These are phyloP conservation scores for Melastoma candidum DNA, from an alignment of 441 rosid genomes.

Conservation along the genomic window DNA sequence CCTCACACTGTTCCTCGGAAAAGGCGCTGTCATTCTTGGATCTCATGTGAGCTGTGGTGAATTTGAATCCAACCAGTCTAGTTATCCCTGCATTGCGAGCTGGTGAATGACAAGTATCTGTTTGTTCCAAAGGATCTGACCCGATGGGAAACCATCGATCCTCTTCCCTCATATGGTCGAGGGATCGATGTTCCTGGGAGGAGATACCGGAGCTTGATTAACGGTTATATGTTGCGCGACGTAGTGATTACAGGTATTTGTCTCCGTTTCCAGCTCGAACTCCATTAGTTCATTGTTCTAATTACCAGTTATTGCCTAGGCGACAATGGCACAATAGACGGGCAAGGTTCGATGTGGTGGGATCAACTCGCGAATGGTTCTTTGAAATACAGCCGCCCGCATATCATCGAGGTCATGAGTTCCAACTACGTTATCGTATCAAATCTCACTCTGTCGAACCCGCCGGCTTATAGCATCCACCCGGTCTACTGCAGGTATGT, in stretches of 20 bases:
- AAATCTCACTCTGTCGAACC: slow-evolving; percentile 66
- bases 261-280: background rate
- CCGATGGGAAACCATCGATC: slow-evolving; percentile 68
- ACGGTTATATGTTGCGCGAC: slow-evolving; percentile 59
- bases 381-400: slow-evolving; percentile 80
- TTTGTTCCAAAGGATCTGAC: slow-evolving; percentile 46
- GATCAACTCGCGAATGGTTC: slow-evolving; percentile 49
- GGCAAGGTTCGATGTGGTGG: slow-evolving; percentile 93
- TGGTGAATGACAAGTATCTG: slow-evolving; percentile 8
- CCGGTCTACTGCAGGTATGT: slow-evolving; percentile 81
- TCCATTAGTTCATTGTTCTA: slow-evolving; percentile 3
- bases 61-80: background rate
- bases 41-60: slow-evolving; percentile 42
- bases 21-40: slow-evolving; percentile 79
- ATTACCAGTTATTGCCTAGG: slow-evolving; percentile 30
- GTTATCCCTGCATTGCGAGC: background rate
- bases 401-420: slow-evolving; percentile 60
- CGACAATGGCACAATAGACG: slow-evolving; percentile 84
- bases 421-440: slow-evolving; percentile 55
- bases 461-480: slow-evolving; percentile 79
- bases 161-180: slow-evolving; percentile 82
- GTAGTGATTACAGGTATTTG: slow-evolving; percentile 73
- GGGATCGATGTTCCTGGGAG: slow-evolving; percentile 70
- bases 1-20: slow-evolving; percentile 86
- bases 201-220: slow-evolving; percentile 71